A percentile compares a stretch with the other conserved stretches of the same genome.
Evolutionary conservation across 2,329 filamentous ascomycete genomes (phyloP).

Genomic region (Sporothrix variecibatus): DNA sequence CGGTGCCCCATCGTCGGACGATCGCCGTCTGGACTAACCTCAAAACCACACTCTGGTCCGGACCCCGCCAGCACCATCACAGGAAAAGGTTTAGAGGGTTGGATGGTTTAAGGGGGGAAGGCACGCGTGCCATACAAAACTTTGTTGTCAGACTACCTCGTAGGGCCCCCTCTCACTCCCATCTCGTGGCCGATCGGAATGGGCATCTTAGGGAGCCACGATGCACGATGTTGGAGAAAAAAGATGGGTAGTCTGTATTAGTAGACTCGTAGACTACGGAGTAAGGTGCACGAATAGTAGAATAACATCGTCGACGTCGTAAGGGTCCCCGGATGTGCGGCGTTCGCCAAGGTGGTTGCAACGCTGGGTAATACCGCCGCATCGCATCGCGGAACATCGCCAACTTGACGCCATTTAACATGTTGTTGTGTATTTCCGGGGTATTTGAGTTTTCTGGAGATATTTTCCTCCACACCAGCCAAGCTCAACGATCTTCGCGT

Average conservation of each 20-base stretch:
- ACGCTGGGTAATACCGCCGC: slow-evolving; percentile 1
- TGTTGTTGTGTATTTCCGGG: neutral
- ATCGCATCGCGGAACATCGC: neutral
- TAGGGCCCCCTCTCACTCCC: neutral
- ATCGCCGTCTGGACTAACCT: slow-evolving; percentile 1
- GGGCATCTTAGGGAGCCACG: neutral
- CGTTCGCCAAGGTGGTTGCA: neutral
- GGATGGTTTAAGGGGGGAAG: neutral
- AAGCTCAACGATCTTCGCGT: neutral
- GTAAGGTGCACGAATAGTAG: neutral
- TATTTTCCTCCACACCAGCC: neutral
- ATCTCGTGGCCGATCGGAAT: neutral
- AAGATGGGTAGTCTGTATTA: neutral
- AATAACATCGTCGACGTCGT: neutral
- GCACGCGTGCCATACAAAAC: neutral
- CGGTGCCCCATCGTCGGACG: neutral
- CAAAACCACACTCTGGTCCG: neutral
- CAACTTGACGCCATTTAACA: neutral
- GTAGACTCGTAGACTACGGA: neutral
- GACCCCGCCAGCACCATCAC: neutral
- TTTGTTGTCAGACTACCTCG: neutral
- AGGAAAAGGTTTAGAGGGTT: neutral
- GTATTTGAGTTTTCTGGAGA: neutral
- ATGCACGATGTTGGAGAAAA: neutral
- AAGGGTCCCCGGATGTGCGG: neutral